Evolutionary conservation across 148 eudicot genomes (phyloP).

Genomic region (Arctostaphylos glauca): DNA sequence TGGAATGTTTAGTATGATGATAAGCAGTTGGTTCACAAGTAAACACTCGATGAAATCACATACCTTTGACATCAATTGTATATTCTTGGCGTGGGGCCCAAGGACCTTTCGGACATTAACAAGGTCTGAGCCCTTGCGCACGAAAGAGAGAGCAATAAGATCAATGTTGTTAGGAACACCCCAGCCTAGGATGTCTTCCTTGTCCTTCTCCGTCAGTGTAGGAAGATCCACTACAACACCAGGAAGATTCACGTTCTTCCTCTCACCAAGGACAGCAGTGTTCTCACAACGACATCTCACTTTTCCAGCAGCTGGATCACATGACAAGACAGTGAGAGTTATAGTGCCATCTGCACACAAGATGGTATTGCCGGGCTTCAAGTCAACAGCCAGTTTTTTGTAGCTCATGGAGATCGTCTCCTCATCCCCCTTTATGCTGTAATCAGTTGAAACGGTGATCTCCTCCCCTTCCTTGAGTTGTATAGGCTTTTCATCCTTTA

Average conservation of each 20-base stretch:
- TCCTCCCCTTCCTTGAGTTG: slow-evolving; percentile 65
- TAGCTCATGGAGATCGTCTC: slow-evolving; percentile 63
- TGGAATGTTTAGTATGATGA: neutral
- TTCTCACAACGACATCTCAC: slow-evolving; percentile 70
- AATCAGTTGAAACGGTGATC: slow-evolving; percentile 54
- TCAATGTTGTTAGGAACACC: slow-evolving; percentile 74
- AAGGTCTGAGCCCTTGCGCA: slow-evolving; percentile 73
- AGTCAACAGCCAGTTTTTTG: slow-evolving; percentile 55
- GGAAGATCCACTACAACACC: slow-evolving; percentile 75
- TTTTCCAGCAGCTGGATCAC: slow-evolving; percentile 54
- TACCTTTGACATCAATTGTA: slow-evolving; percentile 70
- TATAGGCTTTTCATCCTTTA: slow-evolving; percentile 56
- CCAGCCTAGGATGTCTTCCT: slow-evolving; percentile 67
- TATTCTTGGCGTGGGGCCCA: slow-evolving; percentile 54
- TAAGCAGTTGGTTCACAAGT: neutral
- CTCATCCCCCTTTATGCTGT: slow-evolving; percentile 50
- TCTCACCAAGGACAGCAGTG: slow-evolving; percentile 57
- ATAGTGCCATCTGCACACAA: slow-evolving; percentile 76
- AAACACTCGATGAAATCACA: slow-evolving; percentile 1
- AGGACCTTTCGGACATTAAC: slow-evolving; percentile 65
- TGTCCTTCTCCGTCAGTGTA: slow-evolving; percentile 68
- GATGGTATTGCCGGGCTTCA: slow-evolving; percentile 61
- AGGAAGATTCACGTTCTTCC: slow-evolving; percentile 74
- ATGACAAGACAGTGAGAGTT: slow-evolving; percentile 57
- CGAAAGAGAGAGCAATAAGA: slow-evolving; percentile 72